Evolutionary conservation across 2,329 filamentous ascomycete genomes (phyloP).

Genomic region (Talaromyces sp.): DNA sequence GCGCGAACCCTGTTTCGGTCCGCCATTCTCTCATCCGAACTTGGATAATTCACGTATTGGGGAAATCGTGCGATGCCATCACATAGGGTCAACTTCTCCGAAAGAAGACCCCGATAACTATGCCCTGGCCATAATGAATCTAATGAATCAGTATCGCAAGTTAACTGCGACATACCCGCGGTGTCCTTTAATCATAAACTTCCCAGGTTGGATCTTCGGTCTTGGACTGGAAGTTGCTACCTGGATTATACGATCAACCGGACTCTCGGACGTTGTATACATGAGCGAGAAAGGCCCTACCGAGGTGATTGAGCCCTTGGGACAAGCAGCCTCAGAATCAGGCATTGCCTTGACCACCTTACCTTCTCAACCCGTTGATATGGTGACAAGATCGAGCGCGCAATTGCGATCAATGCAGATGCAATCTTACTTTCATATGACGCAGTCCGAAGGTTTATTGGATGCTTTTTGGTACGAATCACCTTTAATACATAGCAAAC

Average conservation of each 20-base stretch:
- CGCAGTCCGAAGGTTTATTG: constrained; percentile 26
- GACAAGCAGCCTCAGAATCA: constrained; percentile 36
- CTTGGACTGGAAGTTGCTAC: constrained; percentile 49
- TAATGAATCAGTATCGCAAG: constrained; percentile 48
- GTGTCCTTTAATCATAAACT: constrained; percentile 55
- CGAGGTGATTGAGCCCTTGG: constrained; percentile 42
- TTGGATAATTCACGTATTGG: constrained; percentile 34
- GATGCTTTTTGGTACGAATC: constrained; percentile 44
- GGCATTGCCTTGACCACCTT: constrained; percentile 44
- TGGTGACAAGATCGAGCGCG: constrained; percentile 46
- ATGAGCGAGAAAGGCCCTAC: constrained; percentile 49
- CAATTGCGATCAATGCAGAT: constrained; percentile 57
- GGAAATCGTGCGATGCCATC: constrained; percentile 49
- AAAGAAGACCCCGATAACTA: constrained; percentile 58
- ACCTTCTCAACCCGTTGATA: constrained; percentile 44
- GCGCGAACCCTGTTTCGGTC: constrained; percentile 51
- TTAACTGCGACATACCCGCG: constrained; percentile 40
- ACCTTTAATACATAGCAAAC: constrained; percentile 45
- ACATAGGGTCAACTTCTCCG: constrained; percentile 52
- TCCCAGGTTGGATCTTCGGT: constrained; percentile 54
- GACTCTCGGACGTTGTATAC: constrained; percentile 52
- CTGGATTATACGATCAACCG: constrained; percentile 45
- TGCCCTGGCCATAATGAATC: constrained; percentile 49
- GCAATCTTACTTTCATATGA: constrained; percentile 58
- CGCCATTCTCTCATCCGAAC: constrained; percentile 53